Conservation (phyloP, 176 grass and related monocot genomes). For the Oropetium thomaeum region DNA sequence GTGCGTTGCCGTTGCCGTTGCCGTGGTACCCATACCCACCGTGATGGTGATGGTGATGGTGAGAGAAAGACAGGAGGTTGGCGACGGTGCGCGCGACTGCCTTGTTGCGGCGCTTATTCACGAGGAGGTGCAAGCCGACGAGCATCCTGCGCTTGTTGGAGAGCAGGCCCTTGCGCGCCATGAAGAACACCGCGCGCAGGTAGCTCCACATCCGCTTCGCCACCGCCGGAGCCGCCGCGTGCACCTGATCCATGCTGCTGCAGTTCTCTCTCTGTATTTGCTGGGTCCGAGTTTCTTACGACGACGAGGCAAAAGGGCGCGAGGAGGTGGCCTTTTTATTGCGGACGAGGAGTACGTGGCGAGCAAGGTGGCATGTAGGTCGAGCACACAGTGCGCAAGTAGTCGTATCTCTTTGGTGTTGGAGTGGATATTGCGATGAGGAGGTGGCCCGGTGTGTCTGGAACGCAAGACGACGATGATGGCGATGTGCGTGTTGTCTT, state of each 20-base stretch:
- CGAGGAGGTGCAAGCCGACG: slow-evolving; percentile 56
- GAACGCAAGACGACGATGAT: no score
- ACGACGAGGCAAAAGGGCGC: no score
- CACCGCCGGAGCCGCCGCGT: slow-evolving; percentile 28
- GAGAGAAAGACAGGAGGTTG: slow-evolving; percentile 50
- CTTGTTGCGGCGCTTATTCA: slow-evolving; percentile 77
- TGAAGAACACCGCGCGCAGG: slow-evolving; percentile 75
- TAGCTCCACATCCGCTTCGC: slow-evolving; percentile 71
- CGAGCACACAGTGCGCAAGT: no score
- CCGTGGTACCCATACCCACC: background rate
- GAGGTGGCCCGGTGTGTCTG: no score
- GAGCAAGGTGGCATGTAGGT: background rate
- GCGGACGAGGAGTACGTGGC: background rate
- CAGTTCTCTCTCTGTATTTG: background rate
- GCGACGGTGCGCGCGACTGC: slow-evolving; percentile 50
- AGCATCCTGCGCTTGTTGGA: slow-evolving; percentile 78
- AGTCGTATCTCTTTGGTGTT: no score
- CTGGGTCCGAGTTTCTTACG: no score
- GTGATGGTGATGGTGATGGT: slow-evolving; percentile 11
- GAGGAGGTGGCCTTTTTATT: no score
- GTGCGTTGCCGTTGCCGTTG: background rate
- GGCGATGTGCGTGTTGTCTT: no score
- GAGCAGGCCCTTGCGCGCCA: slow-evolving; percentile 69
- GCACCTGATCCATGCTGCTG: slow-evolving; percentile 44
- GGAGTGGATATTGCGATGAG: no score